A percentile compares a stretch with the other conserved stretches of the same genome.
Conservation (phyloP, 805 yeast species). For the Kluyveromyces wickerhamii region DNA sequence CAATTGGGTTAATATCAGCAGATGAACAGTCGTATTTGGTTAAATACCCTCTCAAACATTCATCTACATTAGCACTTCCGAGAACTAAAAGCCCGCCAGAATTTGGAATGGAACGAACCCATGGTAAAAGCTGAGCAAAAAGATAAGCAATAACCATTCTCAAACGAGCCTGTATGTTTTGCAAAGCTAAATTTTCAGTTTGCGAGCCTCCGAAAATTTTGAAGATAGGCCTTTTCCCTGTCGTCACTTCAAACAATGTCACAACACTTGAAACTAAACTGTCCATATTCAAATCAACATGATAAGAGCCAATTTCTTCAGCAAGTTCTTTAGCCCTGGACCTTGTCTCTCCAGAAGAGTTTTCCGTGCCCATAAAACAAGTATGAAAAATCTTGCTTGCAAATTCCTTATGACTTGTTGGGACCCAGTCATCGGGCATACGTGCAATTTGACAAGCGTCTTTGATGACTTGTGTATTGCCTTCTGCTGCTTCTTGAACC, state of each 20-base stretch:
- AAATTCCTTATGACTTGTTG: constrained; percentile 66
- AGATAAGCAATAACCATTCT: constrained; percentile 92
- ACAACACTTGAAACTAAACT: constrained; percentile 66
- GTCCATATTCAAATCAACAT: constrained; percentile 90
- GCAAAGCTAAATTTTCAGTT: constrained; percentile 88
- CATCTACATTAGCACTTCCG: constrained; percentile 97
- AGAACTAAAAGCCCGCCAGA: constrained; percentile 75
- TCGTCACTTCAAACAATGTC: constrained; percentile 72
- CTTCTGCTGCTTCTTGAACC: constrained; percentile 55
- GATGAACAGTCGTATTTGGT: constrained; percentile 97
- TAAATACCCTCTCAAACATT: constrained; percentile 87
- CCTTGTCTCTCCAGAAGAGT: constrained; percentile 85
- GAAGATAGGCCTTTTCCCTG: constrained; percentile 83
- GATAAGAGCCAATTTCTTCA: constrained; percentile 73
- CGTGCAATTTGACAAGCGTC: constrained; percentile 70
- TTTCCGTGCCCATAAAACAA: constrained; percentile 91
- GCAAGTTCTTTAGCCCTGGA: constrained; percentile 73
- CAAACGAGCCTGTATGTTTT: constrained; percentile 92
- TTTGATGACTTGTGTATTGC: constrained; percentile 63
- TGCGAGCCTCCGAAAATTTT: constrained; percentile 90
- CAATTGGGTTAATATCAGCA: constrained; percentile 96
- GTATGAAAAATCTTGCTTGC: constrained; percentile 77
- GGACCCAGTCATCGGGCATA: constrained; percentile 50
- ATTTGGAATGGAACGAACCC: constrained; percentile 67
- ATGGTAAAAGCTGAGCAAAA: constrained; percentile 90